Evolutionary conservation across 2,329 filamentous ascomycete genomes (phyloP).

Genomic region (Cryphonectria parasitica): DNA sequence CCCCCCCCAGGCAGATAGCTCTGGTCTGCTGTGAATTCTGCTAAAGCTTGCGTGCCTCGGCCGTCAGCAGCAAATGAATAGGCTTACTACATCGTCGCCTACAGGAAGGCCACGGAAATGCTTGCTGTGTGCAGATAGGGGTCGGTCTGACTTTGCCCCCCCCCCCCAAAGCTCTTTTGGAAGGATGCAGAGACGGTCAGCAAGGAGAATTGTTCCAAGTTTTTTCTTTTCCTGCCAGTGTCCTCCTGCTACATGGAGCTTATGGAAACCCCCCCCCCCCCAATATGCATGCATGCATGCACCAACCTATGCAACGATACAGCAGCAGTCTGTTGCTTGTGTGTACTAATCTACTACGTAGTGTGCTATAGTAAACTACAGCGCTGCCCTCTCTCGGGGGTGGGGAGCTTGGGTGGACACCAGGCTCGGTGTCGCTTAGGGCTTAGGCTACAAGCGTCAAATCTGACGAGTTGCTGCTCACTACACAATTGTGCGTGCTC

Average conservation of each 20-base stretch:
- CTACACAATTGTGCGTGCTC: too few relatives aligned
- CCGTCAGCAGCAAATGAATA: too few relatives aligned
- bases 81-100: background rate
- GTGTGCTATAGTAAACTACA: background rate
- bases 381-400: background rate
- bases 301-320: background rate
- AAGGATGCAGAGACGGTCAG: background rate
- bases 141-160: background rate
- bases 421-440: slow-evolving; percentile 3
- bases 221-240: background rate
- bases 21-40: too few relatives aligned
- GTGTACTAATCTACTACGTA: background rate
- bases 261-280: background rate
- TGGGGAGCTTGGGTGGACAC: background rate
- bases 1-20: background rate
- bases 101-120: background rate
- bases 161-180: background rate
- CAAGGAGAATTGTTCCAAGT: background rate
- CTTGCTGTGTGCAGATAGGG: background rate
- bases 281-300: background rate
- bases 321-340: background rate
- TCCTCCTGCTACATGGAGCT: background rate
- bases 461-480: background rate
- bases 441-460: background rate
- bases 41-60: background rate